Conservation (phyloP, 345 rosid species). For the Physaria fendleri region DNA sequence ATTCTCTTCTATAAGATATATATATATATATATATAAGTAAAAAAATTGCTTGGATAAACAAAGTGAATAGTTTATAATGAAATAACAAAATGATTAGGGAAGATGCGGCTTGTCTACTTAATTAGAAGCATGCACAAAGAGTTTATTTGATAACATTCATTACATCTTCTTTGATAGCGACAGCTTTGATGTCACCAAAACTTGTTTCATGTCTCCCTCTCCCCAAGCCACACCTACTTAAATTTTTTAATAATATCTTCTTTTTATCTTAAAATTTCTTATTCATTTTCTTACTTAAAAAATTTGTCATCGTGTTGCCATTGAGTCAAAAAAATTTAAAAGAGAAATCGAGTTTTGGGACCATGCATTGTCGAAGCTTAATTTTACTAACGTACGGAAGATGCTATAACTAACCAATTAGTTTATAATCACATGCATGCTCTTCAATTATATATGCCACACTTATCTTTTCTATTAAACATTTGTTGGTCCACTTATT, state of each 20-base stretch:
- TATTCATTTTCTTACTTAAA: slow-evolving; percentile 6
- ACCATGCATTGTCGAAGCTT: slow-evolving; percentile 16
- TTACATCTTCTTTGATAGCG: slow-evolving; percentile 26
- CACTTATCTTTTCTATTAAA: slow-evolving; percentile 9
- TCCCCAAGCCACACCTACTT: too few relatives aligned
- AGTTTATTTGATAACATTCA: background rate
- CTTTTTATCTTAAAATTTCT: too few relatives aligned
- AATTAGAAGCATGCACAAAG: slow-evolving; percentile 10
- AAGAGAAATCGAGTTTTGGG: slow-evolving; percentile 13
- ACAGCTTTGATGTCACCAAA: slow-evolving; percentile 18
- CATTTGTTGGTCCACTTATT: slow-evolving; percentile 23
- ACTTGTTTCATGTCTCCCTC: slow-evolving; percentile 18
- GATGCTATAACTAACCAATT: slow-evolving; percentile 35
- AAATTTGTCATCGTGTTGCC: slow-evolving; percentile 19
- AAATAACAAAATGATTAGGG: slow-evolving; percentile 27
- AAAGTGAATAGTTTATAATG: slow-evolving; percentile 11
- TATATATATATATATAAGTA: too few relatives aligned
- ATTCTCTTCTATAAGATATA: slow-evolving; percentile 10
- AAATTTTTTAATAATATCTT: slow-evolving; percentile 6
- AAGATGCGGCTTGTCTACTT: slow-evolving; percentile 15
- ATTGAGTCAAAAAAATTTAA: background rate
- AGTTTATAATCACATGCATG: slow-evolving; percentile 30
- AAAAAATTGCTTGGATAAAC: slow-evolving; percentile 12
- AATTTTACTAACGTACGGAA: slow-evolving; percentile 33
- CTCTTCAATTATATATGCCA: slow-evolving; percentile 15